Conservation (phyloP, 768 basidiomycete species). For the Suillus discolor region DNA sequence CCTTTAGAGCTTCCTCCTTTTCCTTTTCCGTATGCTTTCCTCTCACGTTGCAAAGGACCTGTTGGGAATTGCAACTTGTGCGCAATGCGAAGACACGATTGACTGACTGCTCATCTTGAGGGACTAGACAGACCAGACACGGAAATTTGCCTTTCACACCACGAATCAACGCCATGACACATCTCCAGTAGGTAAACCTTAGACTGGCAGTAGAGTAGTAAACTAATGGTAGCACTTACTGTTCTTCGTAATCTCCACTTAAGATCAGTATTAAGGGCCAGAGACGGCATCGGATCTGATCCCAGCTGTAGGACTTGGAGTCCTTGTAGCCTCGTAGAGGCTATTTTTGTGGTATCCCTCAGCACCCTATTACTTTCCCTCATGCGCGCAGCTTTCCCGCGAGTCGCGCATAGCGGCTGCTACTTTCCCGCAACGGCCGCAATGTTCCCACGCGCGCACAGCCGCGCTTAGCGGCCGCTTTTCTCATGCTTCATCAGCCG, state of each 20-base stretch:
- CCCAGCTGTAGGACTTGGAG: too few species aligned
- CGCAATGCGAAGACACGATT: slow-evolving; percentile 19
- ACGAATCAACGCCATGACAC: slow-evolving; percentile 36
- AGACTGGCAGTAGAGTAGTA: not conserved
- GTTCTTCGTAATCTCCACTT: slow-evolving; percentile 48
- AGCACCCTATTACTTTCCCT: too few species aligned
- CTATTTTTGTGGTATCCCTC: too few species aligned
- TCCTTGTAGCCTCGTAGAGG: too few species aligned
- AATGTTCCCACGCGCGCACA: too few species aligned
- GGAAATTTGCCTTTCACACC: slow-evolving; percentile 29
- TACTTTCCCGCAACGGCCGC: too few species aligned
- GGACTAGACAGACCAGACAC: slow-evolving; percentile 41
- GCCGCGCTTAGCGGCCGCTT: too few species aligned
- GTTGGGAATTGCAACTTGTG: slow-evolving; percentile 21
- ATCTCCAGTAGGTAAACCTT: slow-evolving; percentile 21
- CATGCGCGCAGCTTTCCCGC: too few species aligned
- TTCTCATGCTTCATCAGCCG: too few species aligned
- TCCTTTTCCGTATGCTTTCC: slow-evolving; percentile 12
- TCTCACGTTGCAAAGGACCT: slow-evolving; percentile 11
- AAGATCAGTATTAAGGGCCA: slow-evolving; percentile 36
- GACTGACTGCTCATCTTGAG: slow-evolving; percentile 23
- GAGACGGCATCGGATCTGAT: slow-evolving; percentile 27
- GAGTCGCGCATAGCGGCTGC: too few species aligned
- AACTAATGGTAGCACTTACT: slow-evolving; percentile 30
- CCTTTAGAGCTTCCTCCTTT: slow-evolving; percentile 19